Evolutionary conservation across 805 yeast genomes (phyloP), one percentile per base, ranked within the genome.

Genomic region (Myxozyma kluyveri): DNA sequence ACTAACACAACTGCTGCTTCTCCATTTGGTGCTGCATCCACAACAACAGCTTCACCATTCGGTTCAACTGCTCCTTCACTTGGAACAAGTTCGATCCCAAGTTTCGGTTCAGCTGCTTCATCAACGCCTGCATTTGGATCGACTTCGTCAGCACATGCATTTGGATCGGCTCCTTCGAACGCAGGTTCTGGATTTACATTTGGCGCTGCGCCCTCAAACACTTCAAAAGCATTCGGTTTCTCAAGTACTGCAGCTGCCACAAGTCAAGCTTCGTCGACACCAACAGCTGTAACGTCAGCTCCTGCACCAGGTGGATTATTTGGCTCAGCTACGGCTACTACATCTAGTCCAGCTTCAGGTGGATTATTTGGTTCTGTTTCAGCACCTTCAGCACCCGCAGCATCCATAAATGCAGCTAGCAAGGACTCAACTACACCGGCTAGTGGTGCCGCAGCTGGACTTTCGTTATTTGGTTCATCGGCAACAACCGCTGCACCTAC

Each of bases 61-160:
- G 14, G 14, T 14, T 14, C 33, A 14, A 9, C 14, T 29, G 33
- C 12, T 14, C 14, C 33, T 29, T 9, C 33, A 9, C 14, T 29
- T 29, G 33, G 33, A 29, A 14, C 33, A n/a, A n/a, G n/a, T n/a
- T n/a, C n/a, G n/a, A n/a, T n/a, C n/a, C n/a, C 49, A n/a, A 6
- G 29, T 6, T 45, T 45, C 27, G 48, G 32, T n/a, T 35, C 48
- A 23, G 3, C 48, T 44, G 18, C 48, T 17, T 4, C 48, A 5
- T 21, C 48, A 4, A 18, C 48, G 27, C 26, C 48, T 44, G 5
- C 51, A 4, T 44, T 44, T 21, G 48, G 51, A n/a, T n/a, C n/a
- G n/a, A n/a, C n/a, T n/a, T n/a, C n/a, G n/a, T n/a, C n/a, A n/a
- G n/a, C n/a, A n/a, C n/a, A n/a, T n/a, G n/a, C n/a, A n/a, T n/a